Conservation (phyloP, 2,329 filamentous ascomycete genomes). For the Botryotinia convoluta region DNA sequence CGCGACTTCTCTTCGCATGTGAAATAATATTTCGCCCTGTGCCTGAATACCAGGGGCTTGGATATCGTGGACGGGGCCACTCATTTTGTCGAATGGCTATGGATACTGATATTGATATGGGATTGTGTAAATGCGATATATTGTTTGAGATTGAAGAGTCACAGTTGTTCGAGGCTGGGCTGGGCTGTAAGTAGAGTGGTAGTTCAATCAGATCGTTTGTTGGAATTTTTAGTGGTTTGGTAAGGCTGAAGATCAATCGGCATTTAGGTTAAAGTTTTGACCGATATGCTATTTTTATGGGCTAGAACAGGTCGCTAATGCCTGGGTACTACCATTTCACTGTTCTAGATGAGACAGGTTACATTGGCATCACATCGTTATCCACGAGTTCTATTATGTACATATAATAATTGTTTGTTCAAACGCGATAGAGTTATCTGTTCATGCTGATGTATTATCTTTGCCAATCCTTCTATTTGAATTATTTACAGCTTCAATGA, state of each 20-base stretch:
- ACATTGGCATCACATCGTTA: neutral
- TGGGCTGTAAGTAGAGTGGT: neutral
- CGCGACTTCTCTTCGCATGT: conserved; percentile 72
- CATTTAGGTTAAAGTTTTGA: neutral
- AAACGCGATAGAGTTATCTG: neutral
- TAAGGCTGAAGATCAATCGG: conserved; percentile 22
- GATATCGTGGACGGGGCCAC: conserved; percentile 40
- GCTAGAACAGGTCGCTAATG: neutral
- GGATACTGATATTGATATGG: neutral
- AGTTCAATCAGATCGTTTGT: neutral
- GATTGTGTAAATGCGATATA: neutral
- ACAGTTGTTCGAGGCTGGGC: neutral
- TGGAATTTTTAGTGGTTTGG: conserved; percentile 9
- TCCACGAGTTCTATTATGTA: neutral
- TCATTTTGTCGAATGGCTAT: conserved; percentile 21
- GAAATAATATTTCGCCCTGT: conserved; percentile 55
- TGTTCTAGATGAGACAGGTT: neutral
- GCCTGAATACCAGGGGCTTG: conserved; percentile 64
- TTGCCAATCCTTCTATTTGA: neutral
- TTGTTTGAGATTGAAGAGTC: neutral
- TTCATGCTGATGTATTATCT: neutral
- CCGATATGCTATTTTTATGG: conserved; percentile 1
- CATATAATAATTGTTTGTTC: neutral
- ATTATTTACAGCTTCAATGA: neutral
- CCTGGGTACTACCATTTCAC: neutral